Conservation (phyloP, 768 basidiomycete species). For the Strobilomyces dryophilus region DNA sequence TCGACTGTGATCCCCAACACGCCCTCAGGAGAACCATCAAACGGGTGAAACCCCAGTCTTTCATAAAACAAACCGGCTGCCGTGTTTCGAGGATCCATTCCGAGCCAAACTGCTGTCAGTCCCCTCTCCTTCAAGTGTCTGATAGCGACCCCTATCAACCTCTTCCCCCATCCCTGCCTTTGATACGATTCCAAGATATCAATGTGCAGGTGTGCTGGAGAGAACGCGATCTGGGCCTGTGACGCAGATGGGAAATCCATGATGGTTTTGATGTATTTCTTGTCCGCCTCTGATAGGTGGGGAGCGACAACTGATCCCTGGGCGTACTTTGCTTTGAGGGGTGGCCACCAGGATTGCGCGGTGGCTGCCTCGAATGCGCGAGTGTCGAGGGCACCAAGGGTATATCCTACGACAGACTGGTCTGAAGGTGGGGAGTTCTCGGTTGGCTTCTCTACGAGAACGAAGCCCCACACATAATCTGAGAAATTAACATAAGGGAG, state of each 20-base stretch:
- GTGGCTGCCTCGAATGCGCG: slow-evolving; percentile 56
- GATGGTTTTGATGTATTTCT: slow-evolving; percentile 33
- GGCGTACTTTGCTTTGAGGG: slow-evolving; percentile 53
- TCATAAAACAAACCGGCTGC: slow-evolving; percentile 59
- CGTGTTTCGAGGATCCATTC: slow-evolving; percentile 59
- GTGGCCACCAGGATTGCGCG: slow-evolving; percentile 61
- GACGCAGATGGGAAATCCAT: slow-evolving; percentile 38
- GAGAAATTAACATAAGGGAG: slow-evolving; percentile 70
- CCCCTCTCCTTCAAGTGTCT: slow-evolving; percentile 47
- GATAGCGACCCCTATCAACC: slow-evolving; percentile 52
- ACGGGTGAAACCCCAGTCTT: slow-evolving; percentile 54
- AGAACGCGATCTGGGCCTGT: slow-evolving; percentile 56
- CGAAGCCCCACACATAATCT: slow-evolving; percentile 65
- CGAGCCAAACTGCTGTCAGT: slow-evolving; percentile 58
- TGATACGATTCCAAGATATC: slow-evolving; percentile 66
- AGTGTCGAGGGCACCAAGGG: slow-evolving; percentile 65
- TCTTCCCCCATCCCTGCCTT: slow-evolving; percentile 67
- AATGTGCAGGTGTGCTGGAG: slow-evolving; percentile 74
- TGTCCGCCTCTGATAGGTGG: slow-evolving; percentile 20
- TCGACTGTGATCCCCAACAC: slow-evolving; percentile 56
- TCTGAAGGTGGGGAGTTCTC: slow-evolving; percentile 26
- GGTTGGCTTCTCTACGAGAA: slow-evolving; percentile 49
- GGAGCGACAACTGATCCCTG: slow-evolving; percentile 9
- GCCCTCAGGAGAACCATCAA: slow-evolving; percentile 48
- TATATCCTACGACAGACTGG: slow-evolving; percentile 61